Evolutionary conservation across 257 asterid species (phyloP), one percentile per base, ranked within the genome.

Genomic region (Solanum ossicruentum): DNA sequence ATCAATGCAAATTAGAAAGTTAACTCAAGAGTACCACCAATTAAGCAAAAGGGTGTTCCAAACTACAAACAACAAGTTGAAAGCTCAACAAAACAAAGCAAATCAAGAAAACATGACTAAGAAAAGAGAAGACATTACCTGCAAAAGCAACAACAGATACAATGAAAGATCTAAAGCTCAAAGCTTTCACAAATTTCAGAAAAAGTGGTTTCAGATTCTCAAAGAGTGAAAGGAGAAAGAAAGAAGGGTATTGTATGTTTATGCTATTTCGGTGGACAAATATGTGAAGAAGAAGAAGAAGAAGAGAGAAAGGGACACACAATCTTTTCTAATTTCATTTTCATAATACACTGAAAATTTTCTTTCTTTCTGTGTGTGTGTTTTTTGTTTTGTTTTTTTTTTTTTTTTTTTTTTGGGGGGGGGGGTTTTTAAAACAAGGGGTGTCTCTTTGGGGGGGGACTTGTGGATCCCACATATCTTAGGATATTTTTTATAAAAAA

Each of bases 81-180:
- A 23, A 75, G 43, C 45, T 77, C 57, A 77, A 49, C 63, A 77
- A 77, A 77, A 51, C 63, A 21, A 51, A 20, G 3, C 26, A 41
- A 56, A 84, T 60, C 61, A 58, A 60, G 65, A 84, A 61, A 63
- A 28, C 23, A 39, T 18, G 36, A 8, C 26, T 21, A 60, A 26
- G 36, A 71, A 4, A 69, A 77, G 43, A 81, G 23, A 87, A 70
- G 83, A 82, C 81, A 81, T 67, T 80, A 47, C 88, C 86, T 56
- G 87, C 58, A 60, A 72, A 83, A 70, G 66, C 81, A 57, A 49
- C 32, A 85, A 43, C 39, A 75, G 88, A 86, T 86, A 88, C 88
- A 88, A 84, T 80, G 51, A 88, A 88, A 86, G 94, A 92, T 94
- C 93, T 85, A 84, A 20, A 61, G 85, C 45, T 16, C 77, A 26